phyloP scores from a whole-genome alignment of 1,139 yeast genomes.

The Spencermartinsiella ligniputridi region DNA sequence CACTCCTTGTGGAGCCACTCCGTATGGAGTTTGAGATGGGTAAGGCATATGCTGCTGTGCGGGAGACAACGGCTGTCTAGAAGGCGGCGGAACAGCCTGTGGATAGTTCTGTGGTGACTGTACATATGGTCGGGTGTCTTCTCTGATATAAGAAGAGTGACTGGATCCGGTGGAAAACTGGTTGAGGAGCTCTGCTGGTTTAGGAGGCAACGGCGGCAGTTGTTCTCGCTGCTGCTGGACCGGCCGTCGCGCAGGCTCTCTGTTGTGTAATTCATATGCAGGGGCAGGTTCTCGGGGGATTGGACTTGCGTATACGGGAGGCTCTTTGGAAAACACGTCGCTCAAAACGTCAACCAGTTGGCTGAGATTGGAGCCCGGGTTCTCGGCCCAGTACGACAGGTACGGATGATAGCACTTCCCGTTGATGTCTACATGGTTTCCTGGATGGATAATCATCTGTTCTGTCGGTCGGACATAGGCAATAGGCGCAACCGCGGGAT shows the following conservation, averaged over 20 bases:
- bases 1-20: too few relatives aligned
- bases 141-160: too few relatives aligned
- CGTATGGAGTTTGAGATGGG: too few relatives aligned
- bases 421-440: constrained; percentile 66
- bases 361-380: constrained; percentile 36
- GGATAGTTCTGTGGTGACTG: not conserved
- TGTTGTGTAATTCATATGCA: constrained; percentile 12
- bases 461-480: constrained; percentile 54
- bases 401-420: constrained; percentile 73
- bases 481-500: constrained; percentile 62
- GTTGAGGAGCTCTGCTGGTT: constrained; percentile 4
- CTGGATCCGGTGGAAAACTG: constrained; percentile 6
- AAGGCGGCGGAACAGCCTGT: too few relatives aligned
- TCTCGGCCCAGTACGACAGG: constrained; percentile 52
- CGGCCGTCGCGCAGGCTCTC: not conserved
- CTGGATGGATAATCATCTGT: constrained; percentile 49
- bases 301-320: constrained; percentile 46
- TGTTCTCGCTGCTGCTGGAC: too few relatives aligned
- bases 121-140: not conserved
- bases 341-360: constrained; percentile 39
- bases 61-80: too few relatives aligned
- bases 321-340: constrained; percentile 42
- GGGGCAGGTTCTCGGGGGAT: constrained; percentile 21
- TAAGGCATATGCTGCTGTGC: too few relatives aligned
- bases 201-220: constrained; percentile 11